Percentiles rank a stretch among this genome's conserved stretches.
phyloP scores from a whole-genome alignment of 1,139 yeast genomes.

The Sugiyamaella pinicola region DNA sequence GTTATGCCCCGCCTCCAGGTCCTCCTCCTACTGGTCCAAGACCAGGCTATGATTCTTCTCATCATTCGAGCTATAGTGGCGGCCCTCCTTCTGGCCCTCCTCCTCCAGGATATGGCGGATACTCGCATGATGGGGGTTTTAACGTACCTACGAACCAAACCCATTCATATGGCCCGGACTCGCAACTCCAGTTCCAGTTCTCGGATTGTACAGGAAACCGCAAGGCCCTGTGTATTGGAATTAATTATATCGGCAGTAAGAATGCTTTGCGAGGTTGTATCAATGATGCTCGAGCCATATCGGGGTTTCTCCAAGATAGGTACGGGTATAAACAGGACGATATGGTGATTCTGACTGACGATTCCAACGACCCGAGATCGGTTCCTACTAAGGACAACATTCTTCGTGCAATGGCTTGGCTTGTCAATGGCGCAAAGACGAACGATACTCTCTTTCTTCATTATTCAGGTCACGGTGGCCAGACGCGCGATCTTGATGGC shows the following conservation, averaged over 20 bases:
- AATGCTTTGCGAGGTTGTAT: conserved; percentile 82
- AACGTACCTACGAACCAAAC: conserved; percentile 42
- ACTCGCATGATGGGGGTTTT: neutral
- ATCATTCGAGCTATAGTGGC: neutral
- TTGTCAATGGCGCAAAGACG: conserved; percentile 79
- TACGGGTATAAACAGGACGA: conserved; percentile 76
- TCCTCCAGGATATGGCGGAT: conserved; percentile 37
- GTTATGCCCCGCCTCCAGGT: conserved; percentile 19
- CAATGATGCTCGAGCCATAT: conserved; percentile 53
- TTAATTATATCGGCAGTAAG: conserved; percentile 77
- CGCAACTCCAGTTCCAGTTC: conserved; percentile 55
- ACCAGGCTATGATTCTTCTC: conserved; percentile 22
- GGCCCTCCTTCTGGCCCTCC: conserved; percentile 32
- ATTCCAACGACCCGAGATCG: conserved; percentile 60
- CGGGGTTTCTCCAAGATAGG: conserved; percentile 45
- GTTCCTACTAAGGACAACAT: conserved; percentile 81
- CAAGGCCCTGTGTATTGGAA: conserved; percentile 84
- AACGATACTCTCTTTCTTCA: conserved; percentile 71
- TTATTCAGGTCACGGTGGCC: conserved; percentile 94
- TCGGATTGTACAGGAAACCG: conserved; percentile 75
- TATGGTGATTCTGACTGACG: conserved; percentile 83
- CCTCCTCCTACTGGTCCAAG: conserved; percentile 33
- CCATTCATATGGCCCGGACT: conserved; percentile 44
- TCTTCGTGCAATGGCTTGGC: conserved; percentile 87
- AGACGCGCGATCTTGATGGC: conserved; percentile 74